Percentiles rank a stretch among this genome's conserved stretches.
These are phyloP conservation scores for Pseudogymnoascus sp. DNA, from an alignment of 2,329 filamentous ascomycete species.

Conservation along the genomic window DNA sequence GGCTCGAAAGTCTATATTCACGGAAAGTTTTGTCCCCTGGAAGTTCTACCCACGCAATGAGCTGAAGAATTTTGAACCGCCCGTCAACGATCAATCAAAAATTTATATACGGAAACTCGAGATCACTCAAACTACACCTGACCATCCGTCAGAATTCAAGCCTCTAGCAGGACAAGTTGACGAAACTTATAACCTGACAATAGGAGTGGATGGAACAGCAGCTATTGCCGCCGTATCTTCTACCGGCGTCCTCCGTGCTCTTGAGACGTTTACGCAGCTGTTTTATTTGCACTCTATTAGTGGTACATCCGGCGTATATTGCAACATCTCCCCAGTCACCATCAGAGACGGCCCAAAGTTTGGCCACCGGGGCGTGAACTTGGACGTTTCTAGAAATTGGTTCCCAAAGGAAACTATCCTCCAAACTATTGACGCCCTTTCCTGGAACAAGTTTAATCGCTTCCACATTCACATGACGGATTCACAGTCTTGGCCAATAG, in stretches of 20 bases:
- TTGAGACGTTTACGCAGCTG: conserved; percentile 71
- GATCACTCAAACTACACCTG: conserved; percentile 51
- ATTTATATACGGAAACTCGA: conserved; percentile 49
- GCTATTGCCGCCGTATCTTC: conserved; percentile 57
- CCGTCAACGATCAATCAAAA: conserved; percentile 31
- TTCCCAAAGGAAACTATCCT: conserved; percentile 58
- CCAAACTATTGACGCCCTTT: conserved; percentile 65
- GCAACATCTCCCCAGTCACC: conserved; percentile 57
- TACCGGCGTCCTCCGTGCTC: conserved; percentile 60
- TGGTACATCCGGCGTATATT: conserved; percentile 52
- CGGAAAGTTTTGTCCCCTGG: conserved; percentile 67
- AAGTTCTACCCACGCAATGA: conserved; percentile 58
- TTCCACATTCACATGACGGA: conserved; percentile 77
- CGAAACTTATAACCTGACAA: conserved; percentile 64
- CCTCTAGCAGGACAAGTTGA: conserved; percentile 57
- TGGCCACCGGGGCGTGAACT: conserved; percentile 66
- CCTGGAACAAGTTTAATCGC: conserved; percentile 76
- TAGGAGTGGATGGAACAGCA: conserved; percentile 50
- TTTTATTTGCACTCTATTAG: conserved; percentile 61
- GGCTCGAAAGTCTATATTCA: conserved; percentile 55
- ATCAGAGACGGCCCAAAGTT: conserved; percentile 71
- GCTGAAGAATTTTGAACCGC: conserved; percentile 55
- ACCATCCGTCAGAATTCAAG: conserved; percentile 47
- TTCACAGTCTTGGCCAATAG: conserved; percentile 77
- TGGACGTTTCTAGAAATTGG: conserved; percentile 70